Evolutionary conservation across 2,329 filamentous ascomycete species (phyloP).

Genomic region (Fusarium sarcochroum): DNA sequence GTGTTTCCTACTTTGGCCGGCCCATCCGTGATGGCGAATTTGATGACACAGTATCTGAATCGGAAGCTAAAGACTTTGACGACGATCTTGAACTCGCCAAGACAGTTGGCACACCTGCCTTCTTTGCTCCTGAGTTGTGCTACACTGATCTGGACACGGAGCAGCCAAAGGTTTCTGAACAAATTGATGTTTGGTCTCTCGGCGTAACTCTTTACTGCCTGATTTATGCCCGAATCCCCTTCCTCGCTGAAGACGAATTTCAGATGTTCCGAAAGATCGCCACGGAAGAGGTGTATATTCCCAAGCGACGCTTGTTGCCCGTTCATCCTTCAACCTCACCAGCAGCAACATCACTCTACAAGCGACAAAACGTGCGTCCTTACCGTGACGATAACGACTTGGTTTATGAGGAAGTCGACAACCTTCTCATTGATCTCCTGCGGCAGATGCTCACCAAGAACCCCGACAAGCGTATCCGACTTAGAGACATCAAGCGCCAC

Average conservation of each 20-base stretch:
- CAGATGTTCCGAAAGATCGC: constrained; percentile 93
- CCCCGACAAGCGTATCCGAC: constrained; percentile 86
- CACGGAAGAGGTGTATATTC: constrained; percentile 92
- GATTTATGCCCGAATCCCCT: constrained; percentile 93
- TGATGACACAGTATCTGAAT: constrained; percentile 81
- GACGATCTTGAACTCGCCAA: constrained; percentile 97
- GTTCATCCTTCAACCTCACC: constrained; percentile 73
- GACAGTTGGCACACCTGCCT: constrained; percentile 96
- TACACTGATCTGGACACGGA: constrained; percentile 82
- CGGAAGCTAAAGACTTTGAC: constrained; percentile 88
- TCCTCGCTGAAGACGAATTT: constrained; percentile 91
- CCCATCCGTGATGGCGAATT: constrained; percentile 86
- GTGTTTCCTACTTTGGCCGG: constrained; percentile 95
- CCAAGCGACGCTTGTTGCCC: constrained; percentile 83
- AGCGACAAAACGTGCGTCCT: constrained; percentile 71
- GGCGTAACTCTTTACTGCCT: constrained; percentile 97
- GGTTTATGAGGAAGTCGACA: constrained; percentile 87
- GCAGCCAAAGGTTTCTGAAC: constrained; percentile 86
- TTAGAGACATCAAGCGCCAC: constrained; percentile 94
- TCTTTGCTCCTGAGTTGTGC: constrained; percentile 97
- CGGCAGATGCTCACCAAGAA: constrained; percentile 88
- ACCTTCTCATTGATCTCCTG: constrained; percentile 83
- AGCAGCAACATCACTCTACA: constrained; percentile 67
- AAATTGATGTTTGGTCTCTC: constrained; percentile 97
- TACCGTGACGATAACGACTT: constrained; percentile 85